Base-by-base conservation (phyloP, 106 monocot genomes). In the Apostasia shenzhenica region DNA sequence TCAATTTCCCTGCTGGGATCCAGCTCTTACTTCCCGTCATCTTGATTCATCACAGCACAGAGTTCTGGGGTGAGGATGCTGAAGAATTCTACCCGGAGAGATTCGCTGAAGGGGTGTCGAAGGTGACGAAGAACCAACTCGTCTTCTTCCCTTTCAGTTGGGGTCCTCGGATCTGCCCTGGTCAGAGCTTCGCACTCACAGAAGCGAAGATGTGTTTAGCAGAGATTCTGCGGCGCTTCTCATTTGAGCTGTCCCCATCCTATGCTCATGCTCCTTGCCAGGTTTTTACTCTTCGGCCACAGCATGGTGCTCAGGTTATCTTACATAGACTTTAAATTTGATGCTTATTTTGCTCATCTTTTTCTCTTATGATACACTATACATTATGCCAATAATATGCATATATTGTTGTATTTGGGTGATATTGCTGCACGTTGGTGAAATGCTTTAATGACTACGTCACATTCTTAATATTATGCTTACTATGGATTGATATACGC, bases 181-280 rank as follows among this genome's bases (percentile, higher is more conserved):
- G 52, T 4, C 52, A 52, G 52, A 52, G 52, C 52, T 52, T 6
- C 10, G 52, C 52, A 10, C 4, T 52, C 7, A 45, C 14, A 8
- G 63, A 63, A 63, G 63, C 13, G 3, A 63, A 45, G 41, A 13
- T 63, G 63, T 26, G 43, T 45, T 7, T 62, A 13, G 61, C 72
- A 39, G 53, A 3, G 0, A 62, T 72, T 62, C 62, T 72, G 4
- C 72, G 53, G 14, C 26, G 46, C 42, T 72, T 72, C 61, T 62
- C 62, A 26, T 50, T 44, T 51, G 72, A 72, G 72, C 53, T 72
- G 12, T 72, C 61, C 1, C 61, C 72, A 1, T 72, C 72, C 5
- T 72, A 72, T 62, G 42, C 61, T 14, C 61, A 72, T 62, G 72
- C 61, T 41, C 51, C 61, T 5, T 72, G 52, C 40, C 49, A 51